Base-by-base conservation (phyloP, 768 basidiomycete species). In the Cytidiella melzeri region DNA sequence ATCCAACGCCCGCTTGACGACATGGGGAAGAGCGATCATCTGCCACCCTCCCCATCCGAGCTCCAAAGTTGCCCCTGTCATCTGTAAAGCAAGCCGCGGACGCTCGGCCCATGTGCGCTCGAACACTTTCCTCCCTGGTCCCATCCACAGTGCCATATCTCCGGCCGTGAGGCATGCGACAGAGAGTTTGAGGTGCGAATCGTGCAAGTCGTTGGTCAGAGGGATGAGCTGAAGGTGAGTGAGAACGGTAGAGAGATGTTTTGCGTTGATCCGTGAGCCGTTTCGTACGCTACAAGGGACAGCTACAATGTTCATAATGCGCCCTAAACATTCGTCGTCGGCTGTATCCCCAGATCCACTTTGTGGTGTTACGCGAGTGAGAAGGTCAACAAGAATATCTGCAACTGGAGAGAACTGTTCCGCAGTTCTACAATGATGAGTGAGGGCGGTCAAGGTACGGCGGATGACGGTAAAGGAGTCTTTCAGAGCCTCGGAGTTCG, bases 41-140 rank as follows among this genome's bases (percentile, higher is more conserved):
- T 81, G 87, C 87, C 87, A 91, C 2, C 87, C 89, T 18, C 79
- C 79, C 85, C 87, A 92, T 0, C 71, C 72, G 4, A 83, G 64
- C 42, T 84, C 81, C 2, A 81, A 73, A 5, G 91, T 73, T 4
- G 75, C 68, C 0, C 82, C 81, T 24, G 79, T 73, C 4, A 91
- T 65, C 25, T 74, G 72, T 2, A 81, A 53, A 1, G 75, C 78
- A 51, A 86, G 80, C 5, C 46, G 24, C 28, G 66, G 36, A 43
- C 55, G 30, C 28, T 60, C 53, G 25, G 59, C 54, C 60, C 82
- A 85, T 0, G 70, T 62, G 3, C 66, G 69, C 50, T 78, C 76
- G 9, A 86, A 58, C 48, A 87, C 75, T 38, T 73, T 72, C 26
- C 83, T 76, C 1, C 85, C 75, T 4, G 66, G 53, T 12, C 64